A percentile compares a stretch with the other conserved stretches of the same genome.
Conservation (phyloP, 441 rosid species). For the Populus hybrid region DNA sequence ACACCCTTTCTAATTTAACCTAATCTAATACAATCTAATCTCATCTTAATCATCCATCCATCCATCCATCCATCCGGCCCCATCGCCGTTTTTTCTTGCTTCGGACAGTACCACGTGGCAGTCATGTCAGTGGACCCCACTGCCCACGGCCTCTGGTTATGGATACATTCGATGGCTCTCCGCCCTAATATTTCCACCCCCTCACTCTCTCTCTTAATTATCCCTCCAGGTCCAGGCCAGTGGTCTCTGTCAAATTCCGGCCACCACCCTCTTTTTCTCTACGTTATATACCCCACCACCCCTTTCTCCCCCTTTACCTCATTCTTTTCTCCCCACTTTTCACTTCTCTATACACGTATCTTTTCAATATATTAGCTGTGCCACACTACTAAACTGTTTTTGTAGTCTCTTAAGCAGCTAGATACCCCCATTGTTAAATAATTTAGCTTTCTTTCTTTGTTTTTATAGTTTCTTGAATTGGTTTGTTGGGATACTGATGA, state of each 20-base stretch:
- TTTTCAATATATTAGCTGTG: neutral
- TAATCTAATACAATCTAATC: neutral
- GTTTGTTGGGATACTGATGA: conserved; percentile 4
- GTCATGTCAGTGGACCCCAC: conserved; percentile 54
- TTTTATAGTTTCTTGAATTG: neutral
- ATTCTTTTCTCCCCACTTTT: neutral
- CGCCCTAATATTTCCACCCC: conserved; percentile 12
- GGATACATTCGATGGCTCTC: conserved; percentile 37
- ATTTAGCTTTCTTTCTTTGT: neutral
- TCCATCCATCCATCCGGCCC: neutral
- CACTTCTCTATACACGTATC: neutral
- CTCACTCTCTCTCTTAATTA: conserved; percentile 6
- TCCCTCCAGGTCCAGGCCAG: conserved; percentile 6
- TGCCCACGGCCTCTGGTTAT: conserved; percentile 36
- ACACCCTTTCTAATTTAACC: neutral
- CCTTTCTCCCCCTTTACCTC: conserved; percentile 1
- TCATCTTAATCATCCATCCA: neutral
- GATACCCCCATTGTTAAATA: neutral
- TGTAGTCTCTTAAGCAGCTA: neutral
- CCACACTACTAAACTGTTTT: neutral
- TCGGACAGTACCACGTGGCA: conserved; percentile 62
- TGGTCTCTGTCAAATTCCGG: conserved; percentile 17
- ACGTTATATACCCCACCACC: conserved; percentile 15
- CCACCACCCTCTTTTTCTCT: neutral
- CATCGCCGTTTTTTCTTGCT: conserved; percentile 27